Evolutionary conservation across 2,329 filamentous ascomycete species (phyloP).

Genomic region (Nemania sp.): DNA sequence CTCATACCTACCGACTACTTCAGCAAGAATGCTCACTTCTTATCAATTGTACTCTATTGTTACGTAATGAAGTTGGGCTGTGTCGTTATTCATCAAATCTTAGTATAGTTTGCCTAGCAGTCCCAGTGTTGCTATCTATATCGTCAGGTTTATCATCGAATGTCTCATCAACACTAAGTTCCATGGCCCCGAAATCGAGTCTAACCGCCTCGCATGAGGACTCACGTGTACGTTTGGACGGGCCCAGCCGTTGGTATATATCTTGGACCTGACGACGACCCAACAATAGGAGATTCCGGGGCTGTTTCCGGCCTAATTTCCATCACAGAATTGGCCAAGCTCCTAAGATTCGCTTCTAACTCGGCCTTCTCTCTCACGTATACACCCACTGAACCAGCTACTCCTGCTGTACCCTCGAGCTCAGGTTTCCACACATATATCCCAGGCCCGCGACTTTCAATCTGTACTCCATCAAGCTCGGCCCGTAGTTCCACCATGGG

Average conservation of each 20-base stretch:
- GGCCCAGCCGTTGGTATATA: not conserved
- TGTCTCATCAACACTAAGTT: not conserved
- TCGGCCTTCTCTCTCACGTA: constrained; percentile 26
- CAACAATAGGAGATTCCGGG: constrained; percentile 12
- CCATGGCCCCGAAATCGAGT: not conserved
- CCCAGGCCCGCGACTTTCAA: constrained; percentile 9
- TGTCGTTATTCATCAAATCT: not conserved
- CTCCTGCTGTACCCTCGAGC: constrained; percentile 26
- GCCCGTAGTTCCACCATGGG: not conserved
- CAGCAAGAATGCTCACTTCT: not conserved
- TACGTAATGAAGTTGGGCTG: not conserved
- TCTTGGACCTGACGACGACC: not conserved
- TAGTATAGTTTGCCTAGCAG: not conserved
- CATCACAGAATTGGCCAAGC: no score
- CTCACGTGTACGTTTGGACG: not conserved
- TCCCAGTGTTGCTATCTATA: not conserved
- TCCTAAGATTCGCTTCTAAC: constrained; percentile 12
- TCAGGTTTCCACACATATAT: constrained; percentile 33
- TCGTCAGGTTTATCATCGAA: not conserved
- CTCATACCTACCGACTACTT: no score
- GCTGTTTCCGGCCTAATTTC: not conserved
- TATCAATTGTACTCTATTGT: not conserved
- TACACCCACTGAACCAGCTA: not conserved
- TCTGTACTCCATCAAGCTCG: constrained; percentile 22
- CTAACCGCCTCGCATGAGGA: not conserved